These are phyloP conservation scores for Croton setiger DNA, from an alignment of 441 rosid species.

Conservation along the genomic window DNA sequence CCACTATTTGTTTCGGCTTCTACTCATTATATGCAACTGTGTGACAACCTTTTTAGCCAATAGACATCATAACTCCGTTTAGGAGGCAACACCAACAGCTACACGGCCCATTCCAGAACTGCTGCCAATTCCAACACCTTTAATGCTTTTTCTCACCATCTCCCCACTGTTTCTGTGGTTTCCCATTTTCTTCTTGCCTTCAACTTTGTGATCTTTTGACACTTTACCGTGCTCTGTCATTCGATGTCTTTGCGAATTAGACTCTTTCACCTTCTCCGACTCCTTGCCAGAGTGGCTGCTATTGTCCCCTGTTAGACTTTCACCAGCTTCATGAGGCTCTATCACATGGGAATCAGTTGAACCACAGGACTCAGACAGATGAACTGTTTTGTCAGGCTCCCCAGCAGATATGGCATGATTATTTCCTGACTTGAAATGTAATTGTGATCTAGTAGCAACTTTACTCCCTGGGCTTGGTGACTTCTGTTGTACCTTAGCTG, in stretches of 20 bases:
- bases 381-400: slow-evolving; percentile 7
- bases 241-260: slow-evolving; percentile 27
- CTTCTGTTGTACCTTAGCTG: slow-evolving; percentile 22
- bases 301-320: slow-evolving; percentile 17
- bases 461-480: slow-evolving; percentile 24
- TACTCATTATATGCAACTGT: background rate
- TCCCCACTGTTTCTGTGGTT: slow-evolving; percentile 25
- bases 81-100: slow-evolving; percentile 47
- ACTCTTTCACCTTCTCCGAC: slow-evolving; percentile 24
- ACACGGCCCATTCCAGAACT: slow-evolving; percentile 31
- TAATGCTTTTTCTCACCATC: slow-evolving; percentile 32
- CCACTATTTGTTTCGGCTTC: background rate
- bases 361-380: slow-evolving; percentile 18
- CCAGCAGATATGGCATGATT: slow-evolving; percentile 11
- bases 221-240: slow-evolving; percentile 14
- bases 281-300: slow-evolving; percentile 20
- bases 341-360: slow-evolving; percentile 17
- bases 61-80: slow-evolving; percentile 13
- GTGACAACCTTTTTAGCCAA: slow-evolving; percentile 1
- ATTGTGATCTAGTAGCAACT: slow-evolving; percentile 21
- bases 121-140: slow-evolving; percentile 29
- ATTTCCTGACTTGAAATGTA: slow-evolving; percentile 28
- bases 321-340: slow-evolving; percentile 23
- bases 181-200: slow-evolving; percentile 27
- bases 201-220: slow-evolving; percentile 24